Evolutionary conservation across 1,139 yeast species (phyloP).

Genomic region (Hansenula lynferdii): DNA sequence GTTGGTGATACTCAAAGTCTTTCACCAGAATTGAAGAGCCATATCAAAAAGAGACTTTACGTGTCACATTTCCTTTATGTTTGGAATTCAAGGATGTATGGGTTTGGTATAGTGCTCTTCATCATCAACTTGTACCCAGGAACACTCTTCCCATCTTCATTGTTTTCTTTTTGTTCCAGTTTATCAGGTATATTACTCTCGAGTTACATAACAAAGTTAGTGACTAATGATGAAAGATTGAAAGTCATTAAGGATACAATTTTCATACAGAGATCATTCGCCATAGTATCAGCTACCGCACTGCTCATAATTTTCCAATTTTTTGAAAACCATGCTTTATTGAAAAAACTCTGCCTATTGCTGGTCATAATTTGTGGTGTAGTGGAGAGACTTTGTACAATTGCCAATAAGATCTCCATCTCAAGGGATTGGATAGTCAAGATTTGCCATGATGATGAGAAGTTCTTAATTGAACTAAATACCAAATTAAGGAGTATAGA

Average conservation of each 20-base stretch:
- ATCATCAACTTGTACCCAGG: conserved; percentile 27
- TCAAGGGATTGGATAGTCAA: conserved; percentile 37
- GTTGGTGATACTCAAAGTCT: not conserved
- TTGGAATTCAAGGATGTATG: conserved; percentile 31
- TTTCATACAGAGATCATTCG: conserved; percentile 28
- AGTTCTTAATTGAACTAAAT: conserved; percentile 24
- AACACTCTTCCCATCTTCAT: conserved; percentile 27
- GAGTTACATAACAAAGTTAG: conserved; percentile 22
- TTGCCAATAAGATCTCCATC: conserved; percentile 32
- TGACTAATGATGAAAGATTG: conserved; percentile 25
- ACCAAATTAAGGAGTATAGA: conserved; percentile 32
- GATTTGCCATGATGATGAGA: conserved; percentile 26
- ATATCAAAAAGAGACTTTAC: conserved; percentile 17
- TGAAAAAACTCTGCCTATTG: conserved; percentile 11
- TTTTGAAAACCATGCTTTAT: conserved; percentile 4
- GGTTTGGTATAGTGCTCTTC: conserved; percentile 30
- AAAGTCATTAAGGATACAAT: conserved; percentile 27
- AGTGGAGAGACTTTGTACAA: conserved; percentile 29
- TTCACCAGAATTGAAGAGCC: not conserved
- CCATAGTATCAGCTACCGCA: conserved; percentile 21
- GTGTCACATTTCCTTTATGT: conserved; percentile 29
- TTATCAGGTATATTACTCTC: conserved; percentile 26
- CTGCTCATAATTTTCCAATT: conserved; percentile 18
- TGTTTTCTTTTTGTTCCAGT: conserved; percentile 27
- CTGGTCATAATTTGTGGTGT: conserved; percentile 27